Base-by-base conservation (phyloP, 192 early-diverging fungal genomes). In the Diversispora eburnea region DNA sequence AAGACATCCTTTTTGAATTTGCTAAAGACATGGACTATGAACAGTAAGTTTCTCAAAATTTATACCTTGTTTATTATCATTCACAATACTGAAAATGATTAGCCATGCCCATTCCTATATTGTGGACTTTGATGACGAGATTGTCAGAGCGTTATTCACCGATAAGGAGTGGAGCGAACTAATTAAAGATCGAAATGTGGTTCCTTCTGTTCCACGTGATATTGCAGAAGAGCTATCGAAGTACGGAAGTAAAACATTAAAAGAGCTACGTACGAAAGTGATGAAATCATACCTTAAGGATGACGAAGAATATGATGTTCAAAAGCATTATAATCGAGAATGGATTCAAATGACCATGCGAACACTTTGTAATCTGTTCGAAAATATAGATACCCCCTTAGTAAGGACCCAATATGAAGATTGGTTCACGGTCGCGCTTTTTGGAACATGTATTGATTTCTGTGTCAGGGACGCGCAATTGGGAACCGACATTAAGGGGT, bases 91-190 rank as follows among this genome's bases (percentile, higher is more conserved):
- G 9, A 60, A 41, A 59, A 57, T 71, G 55, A 58, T 71, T 58
- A 71, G 69, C 15, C 69, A 71, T 59, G 57, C 69, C 43, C 69
- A 71, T 58, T 71, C 69, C 17, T 71, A 48, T 45, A 71, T 71
- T 58, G 56, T 71, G 10, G 56, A 71, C 39, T 71, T 45, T 70
- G 55, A 70, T 70, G 52, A 71, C n/a, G 55, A 57, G 43, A 42
- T 46, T 33, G 19, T 71, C 56, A 71, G 33, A 59, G 55, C 15
- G 41, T 47, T 46, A 33, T 71, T 60, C 59, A 70, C 52, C 33
- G 68, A 70, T 22, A 22, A 0, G 17, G 68, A 70, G 42, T 71
- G 45, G 70, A 60, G 59, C 2, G 57, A 71, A 45, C 52, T 71
- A 60, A 71, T 39, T 13, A 45, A 71, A 59, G 56, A 58, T 59